These are phyloP conservation scores for Penicillium rolfsii DNA, from an alignment of 2,329 filamentous ascomycete genomes.

Conservation along the genomic window DNA sequence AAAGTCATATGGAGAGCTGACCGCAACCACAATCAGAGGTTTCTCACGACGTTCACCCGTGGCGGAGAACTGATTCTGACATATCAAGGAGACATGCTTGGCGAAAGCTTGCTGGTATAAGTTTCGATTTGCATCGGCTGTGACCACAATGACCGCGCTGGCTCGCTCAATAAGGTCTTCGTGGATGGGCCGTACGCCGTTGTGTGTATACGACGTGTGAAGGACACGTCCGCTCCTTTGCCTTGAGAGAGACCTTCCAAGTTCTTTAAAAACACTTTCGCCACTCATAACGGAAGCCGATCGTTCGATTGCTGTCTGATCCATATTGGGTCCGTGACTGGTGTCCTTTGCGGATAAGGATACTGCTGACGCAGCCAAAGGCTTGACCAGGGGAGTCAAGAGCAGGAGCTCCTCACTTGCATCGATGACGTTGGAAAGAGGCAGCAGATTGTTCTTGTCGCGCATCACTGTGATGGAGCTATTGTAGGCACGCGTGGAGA, in stretches of 20 bases:
- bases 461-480: constrained; percentile 90
- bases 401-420: constrained; percentile 86
- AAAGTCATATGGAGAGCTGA: constrained; percentile 96
- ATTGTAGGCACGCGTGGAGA: constrained; percentile 87
- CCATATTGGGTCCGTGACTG: constrained; percentile 50
- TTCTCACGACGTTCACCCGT: constrained; percentile 63
- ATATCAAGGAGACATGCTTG: constrained; percentile 95
- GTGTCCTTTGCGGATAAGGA: constrained; percentile 67
- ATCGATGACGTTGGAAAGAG: constrained; percentile 78
- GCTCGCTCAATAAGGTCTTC: constrained; percentile 90
- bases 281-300: constrained; percentile 78
- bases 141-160: constrained; percentile 85
- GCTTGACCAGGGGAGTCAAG: constrained; percentile 86
- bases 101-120: constrained; percentile 93
- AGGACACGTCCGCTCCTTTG: constrained; percentile 83
- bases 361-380: constrained; percentile 83
- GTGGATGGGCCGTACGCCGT: constrained; percentile 87
- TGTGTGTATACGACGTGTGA: constrained; percentile 93
- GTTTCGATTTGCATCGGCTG: constrained; percentile 91
- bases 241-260: constrained; percentile 84
- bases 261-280: constrained; percentile 86
- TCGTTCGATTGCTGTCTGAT: constrained; percentile 59
- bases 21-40: constrained; percentile 85
- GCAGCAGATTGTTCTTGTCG: constrained; percentile 83
- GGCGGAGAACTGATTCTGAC: constrained; percentile 52